phyloP scores from a whole-genome alignment of 2,329 filamentous ascomycete species.

The Claviceps paspali region DNA sequence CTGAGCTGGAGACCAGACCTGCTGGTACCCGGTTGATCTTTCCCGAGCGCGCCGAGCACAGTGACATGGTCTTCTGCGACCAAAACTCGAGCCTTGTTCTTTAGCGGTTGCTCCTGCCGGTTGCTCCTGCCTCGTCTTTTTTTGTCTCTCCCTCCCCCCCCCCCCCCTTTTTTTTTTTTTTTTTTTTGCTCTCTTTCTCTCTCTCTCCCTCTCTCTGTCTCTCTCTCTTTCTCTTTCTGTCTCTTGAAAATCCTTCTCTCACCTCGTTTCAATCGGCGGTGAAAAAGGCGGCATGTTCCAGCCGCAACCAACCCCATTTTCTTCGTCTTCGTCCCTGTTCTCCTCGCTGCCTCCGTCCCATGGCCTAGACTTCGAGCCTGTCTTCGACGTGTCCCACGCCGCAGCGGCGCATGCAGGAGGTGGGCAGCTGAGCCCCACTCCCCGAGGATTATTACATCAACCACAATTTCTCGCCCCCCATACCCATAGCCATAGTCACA shows the following conservation, averaged over 20 bases:
- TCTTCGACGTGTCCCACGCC: slow-evolving; percentile 9
- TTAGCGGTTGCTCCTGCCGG: no score
- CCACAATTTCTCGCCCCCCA: slow-evolving; percentile 6
- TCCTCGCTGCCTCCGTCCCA: slow-evolving; percentile 15
- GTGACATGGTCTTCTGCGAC: slow-evolving; percentile 1
- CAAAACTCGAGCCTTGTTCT: background rate
- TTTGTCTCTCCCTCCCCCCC: no score
- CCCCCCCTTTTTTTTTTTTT: no score
- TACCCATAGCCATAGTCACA: slow-evolving; percentile 5
- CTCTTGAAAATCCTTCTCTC: no score
- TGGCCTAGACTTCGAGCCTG: slow-evolving; percentile 18
- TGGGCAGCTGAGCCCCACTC: slow-evolving; percentile 5
- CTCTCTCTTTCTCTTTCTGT: no score
- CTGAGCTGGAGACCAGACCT: background rate
- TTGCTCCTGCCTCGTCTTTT: no score
- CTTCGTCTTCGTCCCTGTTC: slow-evolving; percentile 25
- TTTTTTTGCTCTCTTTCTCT: no score
- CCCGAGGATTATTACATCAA: slow-evolving; percentile 3
- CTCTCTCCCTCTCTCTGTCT: no score
- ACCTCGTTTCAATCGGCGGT: no score
- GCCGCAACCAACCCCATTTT: slow-evolving; percentile 34
- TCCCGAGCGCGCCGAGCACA: background rate
- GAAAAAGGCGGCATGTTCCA: slow-evolving; percentile 34
- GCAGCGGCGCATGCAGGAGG: slow-evolving; percentile 4
- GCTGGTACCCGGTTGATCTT: slow-evolving; percentile 4